Evolutionary conservation across 1,284 basidiomycete genomes (phyloP).

Genomic region (Ceratobasidium sp.): DNA sequence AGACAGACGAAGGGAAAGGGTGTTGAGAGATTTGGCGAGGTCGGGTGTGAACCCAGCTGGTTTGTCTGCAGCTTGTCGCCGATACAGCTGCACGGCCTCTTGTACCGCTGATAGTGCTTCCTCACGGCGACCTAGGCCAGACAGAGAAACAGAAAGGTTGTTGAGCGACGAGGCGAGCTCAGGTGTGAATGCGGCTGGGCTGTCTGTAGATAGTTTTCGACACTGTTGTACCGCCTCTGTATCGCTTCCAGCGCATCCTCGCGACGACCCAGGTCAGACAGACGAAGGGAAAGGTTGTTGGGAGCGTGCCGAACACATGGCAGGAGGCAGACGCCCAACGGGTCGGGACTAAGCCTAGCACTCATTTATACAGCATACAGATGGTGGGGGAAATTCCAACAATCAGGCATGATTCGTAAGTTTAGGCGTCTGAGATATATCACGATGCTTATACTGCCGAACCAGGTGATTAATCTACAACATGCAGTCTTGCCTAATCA

Average conservation of each 20-base stretch:
- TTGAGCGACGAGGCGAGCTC: background rate
- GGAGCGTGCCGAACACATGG: too few relatives aligned
- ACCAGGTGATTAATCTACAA: too few relatives aligned
- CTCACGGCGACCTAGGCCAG: too few relatives aligned
- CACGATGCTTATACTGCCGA: too few relatives aligned
- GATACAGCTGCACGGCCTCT: background rate
- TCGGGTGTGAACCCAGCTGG: background rate
- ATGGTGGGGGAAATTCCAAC: too few relatives aligned
- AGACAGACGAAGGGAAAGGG: background rate
- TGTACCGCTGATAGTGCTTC: background rate
- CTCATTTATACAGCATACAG: too few relatives aligned
- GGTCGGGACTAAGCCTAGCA: too few relatives aligned
- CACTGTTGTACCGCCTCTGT: background rate
- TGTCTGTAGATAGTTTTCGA: background rate
- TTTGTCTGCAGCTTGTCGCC: background rate
- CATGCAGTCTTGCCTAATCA: too few relatives aligned
- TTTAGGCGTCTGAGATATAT: background rate
- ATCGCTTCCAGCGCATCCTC: constrained; percentile 2
- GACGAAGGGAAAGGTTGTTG: too few relatives aligned
- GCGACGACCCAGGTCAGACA: too few relatives aligned
- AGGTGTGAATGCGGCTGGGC: constrained; percentile 1
- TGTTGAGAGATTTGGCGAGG: constrained; percentile 5
- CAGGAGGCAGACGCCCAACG: too few relatives aligned
- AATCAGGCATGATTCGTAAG: too few relatives aligned
- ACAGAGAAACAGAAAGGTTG: background rate